phyloP scores from a whole-genome alignment of 2,329 filamentous ascomycete species.

The Gaeumannomyces sp. region DNA sequence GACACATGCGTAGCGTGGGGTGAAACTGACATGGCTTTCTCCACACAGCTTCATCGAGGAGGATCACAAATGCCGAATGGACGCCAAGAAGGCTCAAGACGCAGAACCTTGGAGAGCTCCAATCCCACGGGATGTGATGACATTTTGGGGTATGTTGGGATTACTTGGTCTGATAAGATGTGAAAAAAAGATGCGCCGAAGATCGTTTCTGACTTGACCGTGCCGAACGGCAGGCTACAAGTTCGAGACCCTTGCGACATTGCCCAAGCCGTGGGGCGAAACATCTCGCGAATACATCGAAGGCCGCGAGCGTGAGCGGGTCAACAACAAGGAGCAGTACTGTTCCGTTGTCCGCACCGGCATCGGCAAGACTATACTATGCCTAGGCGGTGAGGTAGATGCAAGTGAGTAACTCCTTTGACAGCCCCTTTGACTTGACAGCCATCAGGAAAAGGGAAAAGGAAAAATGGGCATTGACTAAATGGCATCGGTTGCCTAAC shows the following conservation, averaged over 20 bases:
- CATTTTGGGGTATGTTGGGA: constrained; percentile 70
- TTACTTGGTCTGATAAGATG: neutral
- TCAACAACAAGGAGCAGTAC: constrained; percentile 90
- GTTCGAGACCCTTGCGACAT: constrained; percentile 79
- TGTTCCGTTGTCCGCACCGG: constrained; percentile 89
- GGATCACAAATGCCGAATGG: constrained; percentile 67
- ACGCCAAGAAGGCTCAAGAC: constrained; percentile 47
- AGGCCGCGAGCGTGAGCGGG: constrained; percentile 59
- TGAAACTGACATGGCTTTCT: neutral
- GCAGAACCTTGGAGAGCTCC: constrained; percentile 31
- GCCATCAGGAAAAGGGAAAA: too few relatives aligned
- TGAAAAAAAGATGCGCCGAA: too few relatives aligned
- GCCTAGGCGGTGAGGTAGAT: constrained; percentile 92
- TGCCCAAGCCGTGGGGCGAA: constrained; percentile 69
- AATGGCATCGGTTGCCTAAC: neutral
- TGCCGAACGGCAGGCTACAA: constrained; percentile 66
- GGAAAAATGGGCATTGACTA: too few relatives aligned
- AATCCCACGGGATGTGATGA: constrained; percentile 72
- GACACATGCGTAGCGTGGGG: neutral
- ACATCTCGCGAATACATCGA: constrained; percentile 74
- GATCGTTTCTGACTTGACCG: neutral
- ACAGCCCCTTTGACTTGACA: neutral
- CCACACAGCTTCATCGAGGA: constrained; percentile 82
- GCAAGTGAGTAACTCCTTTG: constrained; percentile 60
- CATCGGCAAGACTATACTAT: constrained; percentile 66